Base-by-base conservation (phyloP, 2,329 filamentous ascomycete species). In the Scleromitrula shiraiana region DNA sequence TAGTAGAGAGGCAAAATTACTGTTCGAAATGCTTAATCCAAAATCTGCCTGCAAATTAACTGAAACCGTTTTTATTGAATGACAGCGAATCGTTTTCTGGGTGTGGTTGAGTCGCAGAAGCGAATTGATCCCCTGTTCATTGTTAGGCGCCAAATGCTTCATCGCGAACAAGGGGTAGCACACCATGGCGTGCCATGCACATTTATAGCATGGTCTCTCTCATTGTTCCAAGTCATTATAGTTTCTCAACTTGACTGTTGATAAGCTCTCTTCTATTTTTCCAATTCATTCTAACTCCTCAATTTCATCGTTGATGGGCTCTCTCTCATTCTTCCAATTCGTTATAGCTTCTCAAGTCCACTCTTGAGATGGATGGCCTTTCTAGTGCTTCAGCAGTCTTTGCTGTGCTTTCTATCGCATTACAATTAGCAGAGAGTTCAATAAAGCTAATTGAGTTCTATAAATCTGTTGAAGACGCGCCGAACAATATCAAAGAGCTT, bases 361-460 rank as follows among this genome's bases (percentile, higher is more conserved):
- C n/a, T n/a, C n/a, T 23, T 5, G 5, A 17, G 7, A 47, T 47
- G 37, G 45, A 41, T 12, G 37, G 29, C 0, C 45, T 47, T 20
- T 41, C 37, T n/a, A 41, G 27, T 20, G 45, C 45, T 33, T 41
- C 45, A 22, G 29, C 36, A 22, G 45, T 15, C 3, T 33, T 49
- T 10, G 46, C 46, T 19, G 30, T 44, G 12, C 17, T 38, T 22
- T 38, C 39, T 9, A n/a, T 44, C 2, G 15, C 40, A 4, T 23
- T 49, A 0, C 24, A 49, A 2, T 10, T 49, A 19, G 32, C 27
- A 7, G 32, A 44, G 22, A 35, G 39, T 30, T 7, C 44, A 5
- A 43, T 17, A 5, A 33, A 44, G n/a, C 2, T 38, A 26, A 7
- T 24, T 0, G 32, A 38, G 10, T 44, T 49, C 5, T 44, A 29